Conservation (phyloP, 768 basidiomycete species). For the Suillus fuscotomentosus region DNA sequence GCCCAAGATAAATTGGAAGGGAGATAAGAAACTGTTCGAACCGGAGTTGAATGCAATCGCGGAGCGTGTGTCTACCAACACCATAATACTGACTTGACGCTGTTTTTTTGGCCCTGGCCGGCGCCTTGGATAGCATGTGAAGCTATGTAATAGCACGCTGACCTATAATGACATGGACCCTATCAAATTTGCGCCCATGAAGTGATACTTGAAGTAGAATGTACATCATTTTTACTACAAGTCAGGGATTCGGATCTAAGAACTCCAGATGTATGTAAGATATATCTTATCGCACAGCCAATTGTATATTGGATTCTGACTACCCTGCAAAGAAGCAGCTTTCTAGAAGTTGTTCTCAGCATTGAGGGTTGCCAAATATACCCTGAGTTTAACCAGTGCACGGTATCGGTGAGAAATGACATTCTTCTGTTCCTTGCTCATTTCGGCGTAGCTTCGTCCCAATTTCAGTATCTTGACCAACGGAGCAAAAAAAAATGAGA, state of each 20-base stretch:
- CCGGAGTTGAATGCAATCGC: not conserved
- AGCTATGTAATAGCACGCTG: not conserved
- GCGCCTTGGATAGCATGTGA: not conserved
- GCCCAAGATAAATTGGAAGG: not conserved
- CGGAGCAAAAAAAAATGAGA: not conserved
- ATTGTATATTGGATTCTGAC: not conserved
- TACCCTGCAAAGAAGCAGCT: not conserved
- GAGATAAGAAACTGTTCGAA: not conserved
- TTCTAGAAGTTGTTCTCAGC: slow-evolving; percentile 1
- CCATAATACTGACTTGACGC: not conserved
- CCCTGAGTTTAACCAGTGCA: slow-evolving; percentile 57
- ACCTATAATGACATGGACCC: not conserved
- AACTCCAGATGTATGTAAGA: not conserved
- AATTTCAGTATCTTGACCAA: not conserved
- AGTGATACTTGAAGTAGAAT: not conserved
- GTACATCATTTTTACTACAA: not conserved
- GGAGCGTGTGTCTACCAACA: not conserved
- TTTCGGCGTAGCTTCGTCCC: slow-evolving; percentile 58
- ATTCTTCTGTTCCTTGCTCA: slow-evolving; percentile 63
- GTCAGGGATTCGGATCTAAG: not conserved
- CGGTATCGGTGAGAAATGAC: slow-evolving; percentile 63
- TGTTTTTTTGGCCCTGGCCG: not conserved
- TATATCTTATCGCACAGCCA: not conserved
- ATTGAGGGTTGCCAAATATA: slow-evolving; percentile 31
- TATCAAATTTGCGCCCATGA: not conserved